Percentiles rank a stretch among this genome's conserved stretches.
These are phyloP conservation scores for Metarhizium robertsii DNA, from an alignment of 2,329 filamentous ascomycete genomes.

Conservation along the genomic window DNA sequence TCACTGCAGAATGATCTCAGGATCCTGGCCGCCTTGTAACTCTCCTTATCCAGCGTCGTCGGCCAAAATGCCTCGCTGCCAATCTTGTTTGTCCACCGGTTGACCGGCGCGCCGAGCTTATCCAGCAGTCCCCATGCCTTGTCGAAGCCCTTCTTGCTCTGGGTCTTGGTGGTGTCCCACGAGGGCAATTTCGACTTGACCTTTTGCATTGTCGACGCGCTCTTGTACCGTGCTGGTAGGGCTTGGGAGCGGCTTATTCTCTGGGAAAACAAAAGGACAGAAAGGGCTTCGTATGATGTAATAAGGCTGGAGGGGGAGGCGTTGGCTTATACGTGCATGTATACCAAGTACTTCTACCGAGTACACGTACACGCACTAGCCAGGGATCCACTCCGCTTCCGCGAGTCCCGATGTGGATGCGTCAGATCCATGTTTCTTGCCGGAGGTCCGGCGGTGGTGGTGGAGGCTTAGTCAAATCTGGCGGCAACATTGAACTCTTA, in stretches of 20 bases:
- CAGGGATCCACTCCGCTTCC: neutral
- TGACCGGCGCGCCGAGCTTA: constrained; percentile 61
- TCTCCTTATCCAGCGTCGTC: constrained; percentile 75
- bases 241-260: too few species aligned
- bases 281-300: neutral
- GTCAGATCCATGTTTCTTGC: neutral
- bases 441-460: neutral
- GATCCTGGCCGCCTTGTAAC: constrained; percentile 80
- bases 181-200: constrained; percentile 26
- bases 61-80: constrained; percentile 80
- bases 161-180: constrained; percentile 45
- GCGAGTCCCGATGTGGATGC: neutral
- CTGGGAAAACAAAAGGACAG: neutral
- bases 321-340: neutral
- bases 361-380: neutral
- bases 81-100: constrained; percentile 69
- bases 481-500: too few species aligned
- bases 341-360: too few species aligned
- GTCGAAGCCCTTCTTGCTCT: constrained; percentile 60
- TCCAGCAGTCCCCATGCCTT: constrained; percentile 51
- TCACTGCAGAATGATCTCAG: constrained; percentile 63
- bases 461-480: neutral
- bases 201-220: constrained; percentile 22
- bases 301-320: neutral
- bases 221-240: neutral